These are phyloP conservation scores for Aethionema arabicum DNA, from an alignment of 345 rosid species.

Conservation along the genomic window DNA sequence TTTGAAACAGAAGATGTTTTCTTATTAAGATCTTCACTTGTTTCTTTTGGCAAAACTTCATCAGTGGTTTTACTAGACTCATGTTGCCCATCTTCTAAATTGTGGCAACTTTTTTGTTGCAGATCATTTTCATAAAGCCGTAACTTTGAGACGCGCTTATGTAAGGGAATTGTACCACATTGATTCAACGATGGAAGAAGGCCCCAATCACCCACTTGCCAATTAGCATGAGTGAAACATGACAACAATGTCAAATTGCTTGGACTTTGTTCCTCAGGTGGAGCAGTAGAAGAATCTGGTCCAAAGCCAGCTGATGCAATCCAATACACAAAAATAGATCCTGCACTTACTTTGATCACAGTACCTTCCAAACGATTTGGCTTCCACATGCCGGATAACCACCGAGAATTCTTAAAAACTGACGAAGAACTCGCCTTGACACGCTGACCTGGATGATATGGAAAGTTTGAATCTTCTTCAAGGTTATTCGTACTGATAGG, in stretches of 20 bases:
- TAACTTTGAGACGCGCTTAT: constrained; percentile 54
- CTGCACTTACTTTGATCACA: constrained; percentile 81
- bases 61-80: constrained; percentile 45
- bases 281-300: constrained; percentile 77
- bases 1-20: constrained; percentile 50
- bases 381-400: constrained; percentile 88
- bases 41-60: constrained; percentile 39
- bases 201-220: constrained; percentile 97
- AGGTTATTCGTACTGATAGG: constrained; percentile 69
- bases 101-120: constrained; percentile 40
- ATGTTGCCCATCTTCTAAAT: constrained; percentile 51
- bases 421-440: constrained; percentile 89
- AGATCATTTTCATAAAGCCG: constrained; percentile 45
- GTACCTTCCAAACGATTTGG: constrained; percentile 88
- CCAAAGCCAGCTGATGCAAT: constrained; percentile 96
- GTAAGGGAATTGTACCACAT: constrained; percentile 44
- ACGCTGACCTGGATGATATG: constrained; percentile 93
- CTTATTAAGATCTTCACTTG: constrained; percentile 32
- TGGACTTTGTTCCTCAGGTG: constrained; percentile 93
- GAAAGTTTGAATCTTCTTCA: constrained; percentile 79
- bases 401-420: constrained; percentile 73
- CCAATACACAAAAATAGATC: constrained; percentile 90
- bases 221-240: constrained; percentile 84
- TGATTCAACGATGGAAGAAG: constrained; percentile 58
- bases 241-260: constrained; percentile 78